Base-by-base conservation (phyloP, 2,329 filamentous ascomycete genomes). In the Trichoderma lentiforme region DNA sequence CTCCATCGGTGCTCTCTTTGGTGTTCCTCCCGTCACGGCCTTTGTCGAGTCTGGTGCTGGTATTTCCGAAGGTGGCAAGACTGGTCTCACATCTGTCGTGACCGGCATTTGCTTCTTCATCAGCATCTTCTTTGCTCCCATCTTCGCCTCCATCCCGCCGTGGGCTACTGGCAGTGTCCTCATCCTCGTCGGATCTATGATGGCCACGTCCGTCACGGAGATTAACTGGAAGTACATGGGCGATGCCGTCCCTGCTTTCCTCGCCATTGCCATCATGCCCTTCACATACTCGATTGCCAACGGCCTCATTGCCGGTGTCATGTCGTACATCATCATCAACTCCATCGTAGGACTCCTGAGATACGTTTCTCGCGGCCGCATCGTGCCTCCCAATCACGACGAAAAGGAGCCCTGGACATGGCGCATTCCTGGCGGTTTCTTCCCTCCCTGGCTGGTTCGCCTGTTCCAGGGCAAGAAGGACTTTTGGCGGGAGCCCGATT, bases 121-220 rank as follows among this genome's bases (percentile, higher is more conserved):
- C 79, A 89, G 92, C 71, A 88, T 97, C 73, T 97, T 97, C 86
- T 97, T 97, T 79, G 93, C 94, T 0, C 94, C 94, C 0, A 95
- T 97, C 71, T 97, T 97, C 78, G 93, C 94, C 11, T 95, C 92
- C 0, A 96, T 97, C 72, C 94, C 94, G 5, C 91, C 93, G 0
- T 97, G 93, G 93, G 94, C 94, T 3, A 97, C 94, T 0, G 94
- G 94, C 62, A 94, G 92, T 79, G 94, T 94, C n/a, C 87, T 97
- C 30, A 87, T 97, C 76, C 89, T 97, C 51, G 93, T 97, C 70
- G 94, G 94, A n/a, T 90, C 91, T 24, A 91, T 97, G 87, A 97
- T 97, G 94, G 90, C 91, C 71, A 88, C 89, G 73, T 87, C 92
- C 1, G 92, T 92, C 14, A 89, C 88, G 18, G 92, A 96, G 74